phyloP scores from a whole-genome alignment of 495 filamentous ascomycete genomes.

The Chaetomium tenue region DNA sequence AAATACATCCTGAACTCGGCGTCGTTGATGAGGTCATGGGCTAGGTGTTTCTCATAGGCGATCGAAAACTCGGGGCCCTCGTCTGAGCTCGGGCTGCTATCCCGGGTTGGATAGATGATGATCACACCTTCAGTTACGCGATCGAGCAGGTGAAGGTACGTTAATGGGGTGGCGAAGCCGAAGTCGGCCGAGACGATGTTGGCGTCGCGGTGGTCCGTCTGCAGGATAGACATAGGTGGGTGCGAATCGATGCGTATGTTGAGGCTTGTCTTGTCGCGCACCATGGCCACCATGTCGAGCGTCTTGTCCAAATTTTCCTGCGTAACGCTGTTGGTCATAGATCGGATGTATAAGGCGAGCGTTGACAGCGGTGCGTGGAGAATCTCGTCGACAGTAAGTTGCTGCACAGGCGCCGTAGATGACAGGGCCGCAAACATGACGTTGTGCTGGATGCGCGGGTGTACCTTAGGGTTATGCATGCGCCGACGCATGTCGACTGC shows the following conservation, averaged over 20 bases:
- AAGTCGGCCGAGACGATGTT: neutral
- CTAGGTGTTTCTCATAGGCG: neutral
- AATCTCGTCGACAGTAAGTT: neutral
- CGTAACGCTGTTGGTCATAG: neutral
- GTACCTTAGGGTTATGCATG: neutral
- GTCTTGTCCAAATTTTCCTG: neutral
- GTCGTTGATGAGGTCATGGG: neutral
- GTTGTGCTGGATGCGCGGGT: conserved; percentile 4
- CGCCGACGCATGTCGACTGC: neutral
- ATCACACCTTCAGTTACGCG: neutral
- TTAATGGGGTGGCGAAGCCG: neutral
- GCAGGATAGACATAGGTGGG: neutral
- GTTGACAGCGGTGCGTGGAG: neutral
- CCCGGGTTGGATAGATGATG: neutral
- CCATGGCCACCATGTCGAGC: neutral
- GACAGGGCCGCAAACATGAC: neutral
- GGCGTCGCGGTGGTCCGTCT: neutral
- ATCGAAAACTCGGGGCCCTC: conserved; percentile 4
- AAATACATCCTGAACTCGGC: neutral
- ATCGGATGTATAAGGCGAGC: neutral
- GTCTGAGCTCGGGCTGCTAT: neutral
- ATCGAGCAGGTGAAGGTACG: neutral
- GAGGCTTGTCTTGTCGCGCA: conserved; percentile 2
- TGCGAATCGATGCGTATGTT: conserved; percentile 1
- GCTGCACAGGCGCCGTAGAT: neutral